Percentiles rank a stretch among this genome's conserved stretches.
phyloP scores from a whole-genome alignment of 1,139 yeast genomes.

The Pichia cactophila region DNA sequence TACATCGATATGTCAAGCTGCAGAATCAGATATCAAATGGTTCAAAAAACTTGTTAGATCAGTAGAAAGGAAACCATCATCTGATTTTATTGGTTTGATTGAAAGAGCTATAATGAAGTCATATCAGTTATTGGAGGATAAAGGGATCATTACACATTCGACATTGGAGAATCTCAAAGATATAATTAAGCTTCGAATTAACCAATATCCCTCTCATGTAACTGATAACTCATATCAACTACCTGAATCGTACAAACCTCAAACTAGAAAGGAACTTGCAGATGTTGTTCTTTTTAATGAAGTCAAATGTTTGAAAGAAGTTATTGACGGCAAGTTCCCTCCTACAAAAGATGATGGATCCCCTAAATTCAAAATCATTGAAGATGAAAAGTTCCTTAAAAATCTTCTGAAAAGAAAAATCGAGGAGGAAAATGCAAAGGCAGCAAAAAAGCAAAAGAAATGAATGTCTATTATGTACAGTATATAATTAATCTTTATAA shows the following conservation, averaged over 20 bases:
- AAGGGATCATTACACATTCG: conserved; percentile 32
- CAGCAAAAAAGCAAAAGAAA: conserved; percentile 18
- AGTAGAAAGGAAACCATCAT: conserved; percentile 14
- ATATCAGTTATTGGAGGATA: conserved; percentile 39
- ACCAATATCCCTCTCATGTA: conserved; percentile 34
- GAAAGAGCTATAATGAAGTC: conserved; percentile 41
- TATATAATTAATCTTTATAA: neutral
- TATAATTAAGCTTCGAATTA: conserved; percentile 32
- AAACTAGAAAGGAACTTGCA: conserved; percentile 39
- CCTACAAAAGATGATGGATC: conserved; percentile 10
- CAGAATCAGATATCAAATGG: conserved; percentile 30
- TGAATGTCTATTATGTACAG: neutral
- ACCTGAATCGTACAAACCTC: conserved; percentile 15
- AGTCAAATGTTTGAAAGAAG: conserved; percentile 34
- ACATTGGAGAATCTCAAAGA: conserved; percentile 30
- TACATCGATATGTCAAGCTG: conserved; percentile 35
- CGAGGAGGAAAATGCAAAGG: conserved; percentile 19
- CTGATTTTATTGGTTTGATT: conserved; percentile 32
- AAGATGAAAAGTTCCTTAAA: conserved; percentile 50
- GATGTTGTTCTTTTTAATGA: conserved; percentile 48
- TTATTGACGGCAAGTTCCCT: conserved; percentile 16
- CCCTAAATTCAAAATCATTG: conserved; percentile 33
- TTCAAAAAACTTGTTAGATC: conserved; percentile 25
- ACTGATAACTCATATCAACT: conserved; percentile 11
- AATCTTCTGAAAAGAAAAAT: conserved; percentile 49